Evolutionary conservation across 192 early-diverging fungal genomes (phyloP), one percentile per base, ranked within the genome.

Genomic region (Coemansia sp.): DNA sequence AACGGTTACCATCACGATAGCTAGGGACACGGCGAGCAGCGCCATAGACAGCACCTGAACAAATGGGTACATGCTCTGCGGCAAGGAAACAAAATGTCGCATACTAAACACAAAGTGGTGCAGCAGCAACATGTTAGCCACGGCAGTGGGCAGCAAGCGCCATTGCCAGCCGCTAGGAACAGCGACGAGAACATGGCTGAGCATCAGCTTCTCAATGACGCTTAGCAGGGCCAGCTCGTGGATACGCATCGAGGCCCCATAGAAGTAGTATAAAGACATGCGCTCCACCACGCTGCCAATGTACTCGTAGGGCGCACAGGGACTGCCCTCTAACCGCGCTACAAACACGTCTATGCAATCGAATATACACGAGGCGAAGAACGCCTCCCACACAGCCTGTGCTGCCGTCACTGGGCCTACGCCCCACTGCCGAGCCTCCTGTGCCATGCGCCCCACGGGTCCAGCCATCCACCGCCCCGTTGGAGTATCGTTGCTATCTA

Each of bases 331-430:
- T 16, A 83, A 59, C 59, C 80, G 80, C 23, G 80, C 75, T 9
- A 83, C 76, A 70, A 83, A 83, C 58, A 83, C 76, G 19, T 83
- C 80, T 3, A 83, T 50, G 49, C 80, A 83, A 70, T 78, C 80
- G 28, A 83, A 83, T 17, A 72, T 26, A 55, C 80, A 78, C 40
- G 40, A 49, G 8, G 76, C 60, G 5, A 58, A 69, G 61, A 75
- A 83, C 40, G 68, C 40, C 53, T 66, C 60, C 80, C 80, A 83
- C 64, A 83, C 66, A 33, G 75, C 70, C 7, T 55, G 21, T 58
- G 32, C 62, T 17, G 66, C 28, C 4, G 63, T 42, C 17, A 35
- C 68, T 0, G 26, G 50, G 23, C 53, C 66, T 37, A 67, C 21
- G 28, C 69, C 76, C 58, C 60, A 64, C 17, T 50, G 57, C 55